Base-by-base conservation (phyloP, 306 rosid genomes). In the Acacia melanoxylon region DNA sequence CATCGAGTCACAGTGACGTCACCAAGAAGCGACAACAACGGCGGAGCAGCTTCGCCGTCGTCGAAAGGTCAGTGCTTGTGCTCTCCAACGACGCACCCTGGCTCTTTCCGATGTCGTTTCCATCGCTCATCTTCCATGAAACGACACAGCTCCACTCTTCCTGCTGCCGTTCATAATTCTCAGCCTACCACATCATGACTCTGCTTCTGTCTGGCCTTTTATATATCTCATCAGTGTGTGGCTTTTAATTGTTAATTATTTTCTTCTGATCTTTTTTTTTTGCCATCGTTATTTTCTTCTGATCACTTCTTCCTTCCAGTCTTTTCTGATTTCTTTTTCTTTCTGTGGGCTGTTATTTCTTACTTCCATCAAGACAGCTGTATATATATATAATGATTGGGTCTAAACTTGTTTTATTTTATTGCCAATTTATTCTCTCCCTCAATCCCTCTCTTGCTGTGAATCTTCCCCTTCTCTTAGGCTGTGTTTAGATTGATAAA, bases 71-170 rank as follows among this genome's bases (percentile, higher is more conserved):
- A 86, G 33, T 95, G 99, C 77, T 54, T 95, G 8, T 95, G 98
- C 86, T 93, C 98, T 2, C 99, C 99, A 51, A 95, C 99, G 51
- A 85, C 91, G 48, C 99, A 95, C 44, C 84, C 83, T 75, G 99
- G 99, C 8, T 95, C 99, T 1, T 95, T 95, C 87, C 78, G 98
- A 68, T 95, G 99, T 79, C 90, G 97, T 78, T 77, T 95, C 75
- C 99, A 95, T 77, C 95, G 89, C 17, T 58, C 87, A 14, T 1
- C 68, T 6, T 41, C 74, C 52, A 4, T 42, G 20, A 87, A 87
- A 10, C 73, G 29, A 40, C 22, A 14, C 6, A 20, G 22, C 29
- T 68, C 73, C 1, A 20, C 8, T 62, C 40, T 4, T 61, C 35
- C 35, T 12, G 2, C 35, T 58, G 65, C 65, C n/a, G 4, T 29